phyloP scores from a whole-genome alignment of 2,329 filamentous ascomycete species.

The Nemania serpens region DNA sequence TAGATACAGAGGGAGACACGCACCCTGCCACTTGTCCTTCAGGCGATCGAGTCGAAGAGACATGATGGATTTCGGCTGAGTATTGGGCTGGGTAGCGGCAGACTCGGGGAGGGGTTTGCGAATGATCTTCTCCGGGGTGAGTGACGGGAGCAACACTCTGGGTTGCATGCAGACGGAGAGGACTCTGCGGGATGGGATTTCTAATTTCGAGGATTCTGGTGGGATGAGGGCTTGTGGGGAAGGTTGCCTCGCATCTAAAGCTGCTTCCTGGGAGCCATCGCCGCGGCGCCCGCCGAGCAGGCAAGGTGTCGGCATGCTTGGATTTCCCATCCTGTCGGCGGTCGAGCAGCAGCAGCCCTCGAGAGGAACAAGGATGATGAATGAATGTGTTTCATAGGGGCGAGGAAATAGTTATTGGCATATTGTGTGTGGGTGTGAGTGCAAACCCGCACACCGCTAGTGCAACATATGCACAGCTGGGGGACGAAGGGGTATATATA shows the following conservation, averaged over 20 bases:
- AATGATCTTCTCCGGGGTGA: not conserved
- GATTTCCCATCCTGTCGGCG: conserved; percentile 1
- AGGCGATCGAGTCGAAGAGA: conserved; percentile 13
- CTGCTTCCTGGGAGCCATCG: conserved; percentile 10
- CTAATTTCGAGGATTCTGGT: conserved; percentile 19
- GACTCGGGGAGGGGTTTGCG: not conserved
- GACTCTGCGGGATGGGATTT: conserved; percentile 21
- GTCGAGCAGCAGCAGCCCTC: not conserved
- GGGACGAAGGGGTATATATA: not conserved
- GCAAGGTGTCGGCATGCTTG: not conserved
- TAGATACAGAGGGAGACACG: not conserved
- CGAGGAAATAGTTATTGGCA: not conserved
- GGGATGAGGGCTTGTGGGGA: conserved; percentile 27
- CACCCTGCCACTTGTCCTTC: conserved; percentile 22
- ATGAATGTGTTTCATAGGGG: conserved; percentile 10
- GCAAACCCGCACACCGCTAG: not conserved
- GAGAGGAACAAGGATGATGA: not conserved
- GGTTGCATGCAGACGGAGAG: conserved; percentile 10
- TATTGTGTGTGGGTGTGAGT: conserved; percentile 5
- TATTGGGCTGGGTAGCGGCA: not conserved
- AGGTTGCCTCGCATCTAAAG: not conserved
- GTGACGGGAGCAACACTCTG: not conserved
- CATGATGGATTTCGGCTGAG: conserved; percentile 18
- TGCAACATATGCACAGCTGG: not conserved
- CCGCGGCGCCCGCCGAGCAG: not conserved